Base-by-base conservation (phyloP, 805 yeast species). In the Spathaspora boniae region DNA sequence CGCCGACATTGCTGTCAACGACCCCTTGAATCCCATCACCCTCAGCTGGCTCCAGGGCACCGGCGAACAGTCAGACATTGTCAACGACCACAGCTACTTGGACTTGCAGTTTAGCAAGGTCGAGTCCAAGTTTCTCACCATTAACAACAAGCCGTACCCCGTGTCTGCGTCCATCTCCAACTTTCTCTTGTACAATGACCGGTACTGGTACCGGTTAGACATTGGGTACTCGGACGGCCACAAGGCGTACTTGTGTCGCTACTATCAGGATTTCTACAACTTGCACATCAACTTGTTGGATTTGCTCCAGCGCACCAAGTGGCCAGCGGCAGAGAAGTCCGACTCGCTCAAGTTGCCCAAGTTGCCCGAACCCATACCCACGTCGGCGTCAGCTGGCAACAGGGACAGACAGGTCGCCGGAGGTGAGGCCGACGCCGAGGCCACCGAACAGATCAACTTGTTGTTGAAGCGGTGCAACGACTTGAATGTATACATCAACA, bases 1-100 rank as follows among this genome's bases (percentile, higher is more conserved):
- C 45, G 72, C 67, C 16, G 70, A 63, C 33, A 69, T 70, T 17
- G 74, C 71, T n/a, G 59, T 62, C 19, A 65, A 65, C 37, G 70
- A 65, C 46, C 45, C 55, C 16, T 41, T 52, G 20, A 57, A 61
- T 38, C 72, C 71, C n/a, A 45, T 66, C 16, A 59, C 66, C 6
- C 43, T 56, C 29, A 46, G 41, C 34, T 66, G 72, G 72, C 47
- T 67, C 23, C 56, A 50, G 26, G 7, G 5, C 40, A 52, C 11
- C 12, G 11, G 12, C 11, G 11, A 22, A 22, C 11, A 22, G 12
- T 22, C 25, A 22, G 45, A 47, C 30, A 36, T 47, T 11, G 33
- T 41, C 18, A 34, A 46, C 21, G 53, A 51, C n/a, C 42, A 43
- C 31, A 45, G 51, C 16, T 60, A 56, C 37, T 44, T 56, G 41